Base-by-base conservation (phyloP, 768 basidiomycete genomes). In the Russula virescens region DNA sequence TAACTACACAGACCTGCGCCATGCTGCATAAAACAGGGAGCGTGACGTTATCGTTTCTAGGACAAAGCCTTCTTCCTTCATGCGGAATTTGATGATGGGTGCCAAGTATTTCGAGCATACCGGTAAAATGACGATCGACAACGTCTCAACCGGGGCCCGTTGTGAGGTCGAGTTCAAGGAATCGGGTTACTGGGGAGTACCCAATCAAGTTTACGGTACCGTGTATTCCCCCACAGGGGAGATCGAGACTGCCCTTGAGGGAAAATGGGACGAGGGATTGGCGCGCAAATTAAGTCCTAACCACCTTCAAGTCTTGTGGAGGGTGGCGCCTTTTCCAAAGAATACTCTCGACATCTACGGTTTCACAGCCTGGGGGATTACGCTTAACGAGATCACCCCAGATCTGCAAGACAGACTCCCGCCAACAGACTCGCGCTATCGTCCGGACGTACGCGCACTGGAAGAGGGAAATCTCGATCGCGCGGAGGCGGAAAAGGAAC, bases 41-140 rank as follows among this genome's bases (percentile, higher is more conserved):
- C 16, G 14, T 54, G 49, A 67, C 28, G 21, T 25, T n/a, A 14
- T 45, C n/a, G 14, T 13, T 45, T 51, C 58, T 68, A 92, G 92
- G 91, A 87, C 82, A 51, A 90, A 88, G 66, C 92, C 92, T 1
- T 91, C 90, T 0, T 89, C 89, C 2, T 95, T 94, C 74, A 85
- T 94, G 78, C 78, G 92, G 63, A 94, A 94, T 73, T 76, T 95
- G 61, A 86, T 94, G 83, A 87, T 91, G 74, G 93, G 93, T 11
- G 88, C 89, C 26, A 94, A 94, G 70, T 95, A 94, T 71, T 80
- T 95, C 28, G 92, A 94, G 70, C 93, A 94, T 69, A 81, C 80
- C 45, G 92, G 92, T 28, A 82, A 87, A 71, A 83, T 94, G 84
- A 81, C 77, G 13, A 84, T 95, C 49, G 83, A 84, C 62, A 91